Conservation (phyloP, 2,329 filamentous ascomycete species). For the Clonostachys chloroleuca region DNA sequence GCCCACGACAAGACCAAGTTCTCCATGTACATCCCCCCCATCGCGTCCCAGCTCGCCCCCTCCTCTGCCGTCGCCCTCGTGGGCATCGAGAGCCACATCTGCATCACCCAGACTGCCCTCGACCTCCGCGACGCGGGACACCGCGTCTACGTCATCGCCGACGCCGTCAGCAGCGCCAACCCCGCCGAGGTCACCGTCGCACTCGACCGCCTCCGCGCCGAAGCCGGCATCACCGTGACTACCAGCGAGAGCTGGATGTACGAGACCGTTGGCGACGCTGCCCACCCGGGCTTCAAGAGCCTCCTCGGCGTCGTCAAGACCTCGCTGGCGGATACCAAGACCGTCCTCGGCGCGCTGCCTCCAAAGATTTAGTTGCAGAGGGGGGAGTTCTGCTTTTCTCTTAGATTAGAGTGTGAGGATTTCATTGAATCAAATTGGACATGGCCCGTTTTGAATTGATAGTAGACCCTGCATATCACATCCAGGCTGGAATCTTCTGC, state of each 20-base stretch:
- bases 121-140: constrained; percentile 75
- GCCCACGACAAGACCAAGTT: constrained; percentile 85
- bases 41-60: constrained; percentile 14
- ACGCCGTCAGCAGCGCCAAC: constrained; percentile 88
- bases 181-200: constrained; percentile 75
- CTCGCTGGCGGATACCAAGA: constrained; percentile 64
- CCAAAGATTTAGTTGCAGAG: constrained; percentile 8
- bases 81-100: constrained; percentile 92
- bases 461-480: too few species aligned
- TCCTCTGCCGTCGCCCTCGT: constrained; percentile 68
- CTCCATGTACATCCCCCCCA: constrained; percentile 71
- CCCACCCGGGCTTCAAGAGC: constrained; percentile 64
- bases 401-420: too few species aligned
- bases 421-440: too few species aligned
- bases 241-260: constrained; percentile 88
- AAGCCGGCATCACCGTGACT: constrained; percentile 69
- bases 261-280: constrained; percentile 82
- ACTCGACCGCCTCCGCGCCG: constrained; percentile 67
- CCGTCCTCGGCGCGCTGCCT: constrained; percentile 58
- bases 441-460: too few species aligned
- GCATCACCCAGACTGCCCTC: constrained; percentile 86
- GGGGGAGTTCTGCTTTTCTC: too few species aligned
- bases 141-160: constrained; percentile 80
- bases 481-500: too few species aligned
- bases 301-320: constrained; percentile 79